phyloP scores from a whole-genome alignment of 2,329 filamentous ascomycete genomes.

The Endothia cerciana region DNA sequence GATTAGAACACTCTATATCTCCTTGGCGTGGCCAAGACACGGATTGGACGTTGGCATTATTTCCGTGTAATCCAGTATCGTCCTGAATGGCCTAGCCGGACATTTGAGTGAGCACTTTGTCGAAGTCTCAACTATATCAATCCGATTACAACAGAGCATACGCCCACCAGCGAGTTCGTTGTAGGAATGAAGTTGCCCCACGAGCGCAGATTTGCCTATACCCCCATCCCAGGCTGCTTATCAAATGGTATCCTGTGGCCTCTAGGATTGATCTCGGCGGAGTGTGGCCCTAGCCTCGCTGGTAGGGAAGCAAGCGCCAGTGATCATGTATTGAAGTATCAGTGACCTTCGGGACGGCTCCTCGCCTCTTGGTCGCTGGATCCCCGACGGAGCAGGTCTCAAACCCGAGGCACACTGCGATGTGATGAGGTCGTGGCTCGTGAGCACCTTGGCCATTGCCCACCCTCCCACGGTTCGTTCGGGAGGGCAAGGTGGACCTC shows the following conservation, averaged over 20 bases:
- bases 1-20: background rate
- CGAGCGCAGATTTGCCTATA: slow-evolving; percentile 1
- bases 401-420: background rate
- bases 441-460: background rate
- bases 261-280: background rate
- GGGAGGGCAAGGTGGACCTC: background rate
- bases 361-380: background rate
- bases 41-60: background rate
- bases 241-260: background rate
- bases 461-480: slow-evolving; percentile 4
- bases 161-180: background rate
- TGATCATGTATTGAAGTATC: background rate
- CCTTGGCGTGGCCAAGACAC: background rate
- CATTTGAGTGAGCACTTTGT: background rate
- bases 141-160: background rate
- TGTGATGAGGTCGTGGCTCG: background rate
- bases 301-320: background rate
- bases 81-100: background rate
- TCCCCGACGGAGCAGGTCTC: background rate
- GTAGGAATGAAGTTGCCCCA: background rate
- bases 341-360: background rate
- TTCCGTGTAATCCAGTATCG: background rate
- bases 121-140: background rate
- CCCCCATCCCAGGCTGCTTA: background rate
- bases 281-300: background rate